A percentile compares a stretch with the other conserved stretches of the same genome.
phyloP scores from a whole-genome alignment of 108 stramenopile species.

The Cylindrotheca closterium region DNA sequence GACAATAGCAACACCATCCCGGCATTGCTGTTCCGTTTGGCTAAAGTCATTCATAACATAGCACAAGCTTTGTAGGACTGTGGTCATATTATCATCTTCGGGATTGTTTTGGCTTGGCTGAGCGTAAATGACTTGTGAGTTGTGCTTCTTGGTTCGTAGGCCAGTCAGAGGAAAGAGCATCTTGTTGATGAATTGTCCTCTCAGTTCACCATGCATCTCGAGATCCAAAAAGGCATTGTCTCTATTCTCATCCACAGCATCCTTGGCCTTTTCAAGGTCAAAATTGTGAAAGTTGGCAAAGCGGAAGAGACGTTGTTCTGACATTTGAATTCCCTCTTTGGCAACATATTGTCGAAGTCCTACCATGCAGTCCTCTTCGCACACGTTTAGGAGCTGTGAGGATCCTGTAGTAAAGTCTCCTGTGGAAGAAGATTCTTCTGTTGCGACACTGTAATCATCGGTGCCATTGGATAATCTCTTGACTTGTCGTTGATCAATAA shows the following conservation, averaged over 20 bases:
- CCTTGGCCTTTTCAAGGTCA: background rate
- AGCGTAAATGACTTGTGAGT: slow-evolving; percentile 48
- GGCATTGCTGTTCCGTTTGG: slow-evolving; percentile 34
- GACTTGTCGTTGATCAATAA: background rate
- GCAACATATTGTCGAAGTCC: background rate
- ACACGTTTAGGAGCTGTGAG: background rate
- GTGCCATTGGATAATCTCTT: background rate
- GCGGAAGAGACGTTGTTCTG: background rate
- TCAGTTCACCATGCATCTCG: background rate
- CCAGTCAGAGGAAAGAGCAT: slow-evolving; percentile 50
- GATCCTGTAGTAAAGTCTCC: background rate
- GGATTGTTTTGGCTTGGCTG: slow-evolving; percentile 45
- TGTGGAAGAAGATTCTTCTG: background rate
- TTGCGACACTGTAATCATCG: background rate
- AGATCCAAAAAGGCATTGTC: background rate
- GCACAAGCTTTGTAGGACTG: slow-evolving; percentile 44
- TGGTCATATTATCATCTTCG: slow-evolving; percentile 35
- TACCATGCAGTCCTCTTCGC: background rate
- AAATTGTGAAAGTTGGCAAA: background rate
- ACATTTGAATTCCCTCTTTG: background rate
- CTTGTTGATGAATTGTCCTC: slow-evolving; percentile 4
- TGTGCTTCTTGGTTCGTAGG: slow-evolving; percentile 32
- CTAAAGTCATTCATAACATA: slow-evolving; percentile 35
- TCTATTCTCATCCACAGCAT: background rate
- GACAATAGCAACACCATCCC: slow-evolving; percentile 48